Conservation (phyloP, 2,329 filamentous ascomycete species). For the Penicillium sp. region DNA sequence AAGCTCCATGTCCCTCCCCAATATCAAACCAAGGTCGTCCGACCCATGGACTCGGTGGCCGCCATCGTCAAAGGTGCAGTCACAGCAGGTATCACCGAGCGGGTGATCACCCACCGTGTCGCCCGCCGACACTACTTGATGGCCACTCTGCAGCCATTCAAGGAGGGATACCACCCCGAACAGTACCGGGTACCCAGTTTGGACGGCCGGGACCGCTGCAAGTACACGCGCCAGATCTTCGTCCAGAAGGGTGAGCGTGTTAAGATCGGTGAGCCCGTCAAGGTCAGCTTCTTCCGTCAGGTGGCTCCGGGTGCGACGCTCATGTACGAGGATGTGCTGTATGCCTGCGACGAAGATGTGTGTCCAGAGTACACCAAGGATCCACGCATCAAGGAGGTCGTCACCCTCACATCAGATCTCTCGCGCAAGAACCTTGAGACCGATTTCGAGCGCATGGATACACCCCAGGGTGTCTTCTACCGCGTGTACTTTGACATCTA, state of each 20-base stretch:
- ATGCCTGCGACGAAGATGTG: slow-evolving; percentile 95
- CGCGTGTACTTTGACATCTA: slow-evolving; percentile 68
- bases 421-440: slow-evolving; percentile 98
- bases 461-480: slow-evolving; percentile 93
- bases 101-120: slow-evolving; percentile 93
- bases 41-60: slow-evolving; percentile 97
- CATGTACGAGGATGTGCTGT: slow-evolving; percentile 98
- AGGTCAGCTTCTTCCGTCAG: slow-evolving; percentile 97
- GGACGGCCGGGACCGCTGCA: slow-evolving; percentile 96
- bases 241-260: slow-evolving; percentile 98
- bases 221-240: slow-evolving; percentile 97
- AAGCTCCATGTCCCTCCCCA: slow-evolving; percentile 97
- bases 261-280: slow-evolving; percentile 98
- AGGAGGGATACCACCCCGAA: slow-evolving; percentile 96
- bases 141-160: slow-evolving; percentile 97
- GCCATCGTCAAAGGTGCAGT: slow-evolving; percentile 98
- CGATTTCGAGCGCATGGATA: slow-evolving; percentile 99
- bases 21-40: slow-evolving; percentile 96
- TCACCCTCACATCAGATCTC: slow-evolving; percentile 92
- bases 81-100: slow-evolving; percentile 94
- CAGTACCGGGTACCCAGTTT: slow-evolving; percentile 95
- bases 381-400: slow-evolving; percentile 98
- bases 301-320: slow-evolving; percentile 94
- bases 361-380: slow-evolving; percentile 99
- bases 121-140: slow-evolving; percentile 97